Evolutionary conservation across 2,329 filamentous ascomycete species (phyloP), one percentile per base, ranked within the genome.

Genomic region (Trichoderma simmonsii): DNA sequence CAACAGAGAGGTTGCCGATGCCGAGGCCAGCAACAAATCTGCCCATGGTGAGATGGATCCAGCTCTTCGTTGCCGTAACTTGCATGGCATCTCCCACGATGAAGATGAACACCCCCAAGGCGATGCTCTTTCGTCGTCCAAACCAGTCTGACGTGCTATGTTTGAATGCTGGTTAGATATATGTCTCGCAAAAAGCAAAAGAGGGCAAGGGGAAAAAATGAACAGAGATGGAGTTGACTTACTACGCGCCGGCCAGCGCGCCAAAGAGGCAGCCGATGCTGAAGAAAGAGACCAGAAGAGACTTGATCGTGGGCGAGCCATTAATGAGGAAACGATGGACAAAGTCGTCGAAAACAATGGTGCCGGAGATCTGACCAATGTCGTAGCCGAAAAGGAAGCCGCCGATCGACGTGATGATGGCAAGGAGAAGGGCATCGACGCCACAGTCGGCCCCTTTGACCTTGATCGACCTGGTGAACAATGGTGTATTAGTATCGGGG

Each of bases 21-120:
- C 91, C 90, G 3, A 93, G 83, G 77, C 91, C 91, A 43, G 90
- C 89, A 32, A 91, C 83, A 81, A 90, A 89, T 73, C 91, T 85
- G 36, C 90, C 91, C 74, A 90, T 84, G 79, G 88, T 89, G 74
- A 92, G 82, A 77, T 92, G 90, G 74, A 90, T 86, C 91, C 91
- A 93, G 54, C 81, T 83, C 26, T 82, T 76, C 68, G 81, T 81
- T 5, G 89, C 87, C 0, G 89, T 85, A 76, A 93, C 89, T 78
- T 93, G 90, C 51, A 92, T 85, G 71, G 91, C 83, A 75, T 91
- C 90, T 75, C 91, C 91, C 71, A 91, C 78, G 74, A 87, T 86
- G 81, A 90, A 91, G 71, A 92, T 79, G 48, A 86, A 76, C 43
- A 87, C 85, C 78, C 83, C 84, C 70, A 87, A 83, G 18, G 83